Evolutionary conservation across 306 rosid genomes (phyloP).

Genomic region (Trifolium repens): DNA sequence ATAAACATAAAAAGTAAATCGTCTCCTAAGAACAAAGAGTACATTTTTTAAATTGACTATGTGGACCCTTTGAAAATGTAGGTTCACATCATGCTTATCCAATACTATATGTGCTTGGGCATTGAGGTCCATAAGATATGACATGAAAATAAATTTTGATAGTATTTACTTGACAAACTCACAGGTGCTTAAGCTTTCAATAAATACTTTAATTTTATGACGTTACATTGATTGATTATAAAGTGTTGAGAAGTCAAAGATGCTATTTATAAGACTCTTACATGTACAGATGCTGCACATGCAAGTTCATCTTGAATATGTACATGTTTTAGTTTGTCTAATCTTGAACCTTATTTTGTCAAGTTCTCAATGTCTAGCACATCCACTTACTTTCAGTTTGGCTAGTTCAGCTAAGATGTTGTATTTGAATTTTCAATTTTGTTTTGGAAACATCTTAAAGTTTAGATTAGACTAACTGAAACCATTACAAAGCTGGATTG

Average conservation of each 20-base stretch:
- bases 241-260: constrained; percentile 21
- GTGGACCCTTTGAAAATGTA: background rate
- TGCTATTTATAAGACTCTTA: constrained; percentile 4
- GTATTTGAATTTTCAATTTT: background rate
- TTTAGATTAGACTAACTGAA: no score
- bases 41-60: background rate
- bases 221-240: background rate
- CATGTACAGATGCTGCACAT: constrained; percentile 23
- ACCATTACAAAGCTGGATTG: no score
- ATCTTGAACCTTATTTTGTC: background rate
- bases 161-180: background rate
- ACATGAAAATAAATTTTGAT: background rate
- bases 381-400: background rate
- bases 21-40: background rate
- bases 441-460: background rate
- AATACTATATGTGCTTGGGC: background rate
- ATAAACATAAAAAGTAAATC: no score
- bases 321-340: background rate
- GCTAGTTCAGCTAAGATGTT: background rate
- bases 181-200: constrained; percentile 2
- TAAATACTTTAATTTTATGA: constrained; percentile 8
- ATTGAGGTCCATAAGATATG: background rate
- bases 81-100: background rate
- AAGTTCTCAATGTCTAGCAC: background rate
- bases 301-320: constrained; percentile 7